phyloP scores from a whole-genome alignment of 2,329 filamentous ascomycete genomes.

The Ambrosiella xylebori region DNA sequence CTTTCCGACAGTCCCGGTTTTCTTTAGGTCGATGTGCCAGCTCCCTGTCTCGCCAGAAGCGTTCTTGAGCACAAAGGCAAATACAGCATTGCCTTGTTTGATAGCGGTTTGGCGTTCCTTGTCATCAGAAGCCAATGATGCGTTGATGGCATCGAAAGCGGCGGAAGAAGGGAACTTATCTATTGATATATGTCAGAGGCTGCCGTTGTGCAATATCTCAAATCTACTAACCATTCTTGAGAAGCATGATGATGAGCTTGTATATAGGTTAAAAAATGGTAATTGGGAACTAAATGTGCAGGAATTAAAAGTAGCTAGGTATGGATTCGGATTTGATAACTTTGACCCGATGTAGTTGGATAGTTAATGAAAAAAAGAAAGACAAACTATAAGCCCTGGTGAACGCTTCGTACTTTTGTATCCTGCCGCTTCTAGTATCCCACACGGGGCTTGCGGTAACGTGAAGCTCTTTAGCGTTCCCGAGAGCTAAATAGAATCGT shows the following conservation, averaged over 20 bases:
- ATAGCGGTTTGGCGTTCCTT: conserved; percentile 72
- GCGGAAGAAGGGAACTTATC: conserved; percentile 76
- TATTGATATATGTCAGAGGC: conserved; percentile 19
- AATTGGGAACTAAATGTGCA: background rate
- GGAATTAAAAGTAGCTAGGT: too few relatives aligned
- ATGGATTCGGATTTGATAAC: background rate
- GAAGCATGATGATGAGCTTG: conserved; percentile 3
- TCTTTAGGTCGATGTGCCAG: conserved; percentile 94
- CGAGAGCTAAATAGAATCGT: background rate
- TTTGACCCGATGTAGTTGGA: background rate
- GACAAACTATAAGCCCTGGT: too few relatives aligned
- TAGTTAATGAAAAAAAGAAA: too few relatives aligned
- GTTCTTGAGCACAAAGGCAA: conserved; percentile 90
- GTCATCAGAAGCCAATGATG: conserved; percentile 48
- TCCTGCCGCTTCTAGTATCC: background rate
- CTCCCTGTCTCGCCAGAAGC: conserved; percentile 56
- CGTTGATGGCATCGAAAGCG: conserved; percentile 79
- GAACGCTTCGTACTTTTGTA: background rate
- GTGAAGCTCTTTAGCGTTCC: background rate
- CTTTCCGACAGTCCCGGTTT: conserved; percentile 65
- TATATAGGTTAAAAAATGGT: background rate
- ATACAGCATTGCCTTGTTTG: conserved; percentile 73
- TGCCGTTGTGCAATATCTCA: background rate
- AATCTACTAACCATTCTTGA: conserved; percentile 9
- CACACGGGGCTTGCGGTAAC: background rate